Evolutionary conservation across 768 basidiomycete species (phyloP), one percentile per base, ranked within the genome.

Genomic region (Brasilioporus rufonigricans): DNA sequence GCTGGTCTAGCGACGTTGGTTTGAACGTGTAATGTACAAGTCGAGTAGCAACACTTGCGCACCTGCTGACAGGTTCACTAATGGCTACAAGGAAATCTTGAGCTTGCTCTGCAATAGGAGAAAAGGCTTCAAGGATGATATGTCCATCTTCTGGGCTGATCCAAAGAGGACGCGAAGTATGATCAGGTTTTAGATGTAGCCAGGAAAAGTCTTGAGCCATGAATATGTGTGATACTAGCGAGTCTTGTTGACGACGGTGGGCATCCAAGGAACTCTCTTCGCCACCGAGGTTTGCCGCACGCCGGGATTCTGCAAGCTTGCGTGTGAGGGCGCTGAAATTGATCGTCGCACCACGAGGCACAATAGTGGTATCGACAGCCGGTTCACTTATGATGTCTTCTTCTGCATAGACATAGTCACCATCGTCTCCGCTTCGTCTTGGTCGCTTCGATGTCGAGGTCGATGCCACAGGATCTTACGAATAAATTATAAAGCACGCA

Each of bases 21-120:
- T 41, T 67, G 38, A 60, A 60, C 18, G 19, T 39, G 40, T 54
- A 53, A 72, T 56, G 66, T 74, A 76, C 73, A 57, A 47, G 53
- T 39, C 40, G 50, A 53, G 29, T 48, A 36, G 35, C 18, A 40
- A 46, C 36, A 55, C 48, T 44, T 65, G 78, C 91, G 73, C 73
- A 96, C 94, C 94, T 87, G 80, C 94, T 98, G 65, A 98, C 94
- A 62, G 97, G 97, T 73, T 99, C 97, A 65, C 93, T 92, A 47
- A 99, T 98, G 36, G 97, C 96, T 41, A 96, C 92, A 43, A 99
- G 80, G 66, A 99, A 98, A 68, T 99, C 97, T 72, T 98, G 97
- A 4, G 97, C 97, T 73, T 96, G 93, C 65, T 95, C 93, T 21
- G 96, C 95, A 58, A 98, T 94, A 5, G 97, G 93, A 23, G 93